Evolutionary conservation across 805 yeast species (phyloP), one percentile per base, ranked within the genome.

Genomic region (Candida endomychidarum): DNA sequence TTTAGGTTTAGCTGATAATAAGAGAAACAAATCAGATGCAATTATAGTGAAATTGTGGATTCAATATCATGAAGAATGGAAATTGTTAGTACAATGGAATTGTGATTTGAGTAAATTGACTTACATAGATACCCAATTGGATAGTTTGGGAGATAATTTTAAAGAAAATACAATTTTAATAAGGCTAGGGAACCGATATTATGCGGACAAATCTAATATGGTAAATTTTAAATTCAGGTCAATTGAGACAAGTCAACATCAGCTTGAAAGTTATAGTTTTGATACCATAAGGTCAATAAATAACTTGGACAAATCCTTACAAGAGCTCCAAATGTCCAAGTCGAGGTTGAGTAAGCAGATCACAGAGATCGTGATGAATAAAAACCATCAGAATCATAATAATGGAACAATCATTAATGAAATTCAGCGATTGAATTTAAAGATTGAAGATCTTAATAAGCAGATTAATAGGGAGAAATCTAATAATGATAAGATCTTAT

Each of bases 281-380:
- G 68, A 63, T 38, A 34, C 52, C 7, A 53, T 63, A n/a, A 38
- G 70, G 30, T 48, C 61, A 1, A 36, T 63, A 8, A 50, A 48
- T 32, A 57, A 53, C 29, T 41, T 63, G n/a, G 38, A 48, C 11
- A 46, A 47, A 16, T 56, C 67, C 1, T 39, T 58, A 2, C 54
- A 53, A 19, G 74, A 69, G 37, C 54, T 68, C 27, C 23, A 38
- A 4, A 11, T 26, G 2, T 43, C 64, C 24, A 67, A 65, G 41
- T 25, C 21, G n/a, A 47, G 40, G 15, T 39, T 61, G 1, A 35
- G 56, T 1, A 31, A 22, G 3, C 19, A 15, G 8, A 45, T 47
- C 22, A 38, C 27, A 14, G 8, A 29, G 9, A 9, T 30, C 1
- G 27, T 38, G 11, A 15, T 3, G 2, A 44, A 33, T 14, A 23